Percentiles rank a stretch among this genome's conserved stretches.
Evolutionary conservation across 1,284 basidiomycete genomes (phyloP).

Genomic region (Cryptococcus sp.): DNA sequence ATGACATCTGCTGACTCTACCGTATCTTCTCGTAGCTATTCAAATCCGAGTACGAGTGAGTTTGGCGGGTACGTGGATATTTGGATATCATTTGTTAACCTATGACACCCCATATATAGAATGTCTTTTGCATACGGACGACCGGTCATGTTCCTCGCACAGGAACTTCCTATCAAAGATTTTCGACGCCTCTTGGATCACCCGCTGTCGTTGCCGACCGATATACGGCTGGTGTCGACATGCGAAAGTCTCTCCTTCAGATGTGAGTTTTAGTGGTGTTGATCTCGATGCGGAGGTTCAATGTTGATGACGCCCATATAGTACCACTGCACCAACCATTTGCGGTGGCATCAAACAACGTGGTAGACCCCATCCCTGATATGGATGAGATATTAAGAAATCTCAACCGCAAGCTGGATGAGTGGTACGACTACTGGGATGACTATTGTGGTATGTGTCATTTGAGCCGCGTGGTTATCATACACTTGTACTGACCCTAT

Average conservation of each 20-base stretch:
- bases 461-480: too few relatives aligned
- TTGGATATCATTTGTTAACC: neutral
- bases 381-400: slow-evolving; percentile 41
- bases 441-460: slow-evolving; percentile 27
- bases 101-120: slow-evolving; percentile 11
- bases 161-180: slow-evolving; percentile 70
- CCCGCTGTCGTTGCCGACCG: slow-evolving; percentile 79
- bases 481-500: neutral
- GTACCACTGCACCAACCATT: slow-evolving; percentile 40
- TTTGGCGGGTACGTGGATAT: too few relatives aligned
- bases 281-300: neutral
- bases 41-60: slow-evolving; percentile 68
- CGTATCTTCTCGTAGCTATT: slow-evolving; percentile 55
- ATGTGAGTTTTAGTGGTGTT: slow-evolving; percentile 19
- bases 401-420: slow-evolving; percentile 33
- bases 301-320: slow-evolving; percentile 11
- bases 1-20: too few relatives aligned
- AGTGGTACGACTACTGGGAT: slow-evolving; percentile 49
- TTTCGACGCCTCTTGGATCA: slow-evolving; percentile 73
- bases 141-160: slow-evolving; percentile 79
- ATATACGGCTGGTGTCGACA: slow-evolving; percentile 85
- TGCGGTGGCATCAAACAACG: slow-evolving; percentile 27
- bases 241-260: slow-evolving; percentile 49
- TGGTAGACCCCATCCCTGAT: slow-evolving; percentile 25
- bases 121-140: slow-evolving; percentile 60